These are phyloP conservation scores for Geranium brycei DNA, from an alignment of 345 rosid genomes.

Conservation along the genomic window DNA sequence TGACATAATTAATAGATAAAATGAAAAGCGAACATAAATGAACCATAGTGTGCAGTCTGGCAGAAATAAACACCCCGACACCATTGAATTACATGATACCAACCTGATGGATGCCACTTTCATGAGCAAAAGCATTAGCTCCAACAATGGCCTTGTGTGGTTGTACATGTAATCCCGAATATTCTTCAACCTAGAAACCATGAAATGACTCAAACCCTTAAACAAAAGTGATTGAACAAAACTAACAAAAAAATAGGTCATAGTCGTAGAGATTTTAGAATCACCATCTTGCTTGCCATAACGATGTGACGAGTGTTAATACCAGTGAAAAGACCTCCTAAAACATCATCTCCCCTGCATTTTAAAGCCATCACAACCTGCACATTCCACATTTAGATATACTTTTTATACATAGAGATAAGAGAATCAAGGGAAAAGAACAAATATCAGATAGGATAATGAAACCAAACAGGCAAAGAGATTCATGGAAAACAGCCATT, in stretches of 20 bases:
- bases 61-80: neutral
- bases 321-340: constrained; percentile 76
- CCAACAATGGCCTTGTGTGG: constrained; percentile 98
- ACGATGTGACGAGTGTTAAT: constrained; percentile 62
- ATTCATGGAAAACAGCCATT: neutral
- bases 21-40: too few species aligned
- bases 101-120: constrained; percentile 96
- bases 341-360: constrained; percentile 65
- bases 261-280: neutral
- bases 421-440: neutral
- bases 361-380: constrained; percentile 89
- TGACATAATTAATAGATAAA: too few species aligned
- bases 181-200: constrained; percentile 66
- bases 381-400: neutral
- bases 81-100: neutral
- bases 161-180: constrained; percentile 70
- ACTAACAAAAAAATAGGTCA: neutral
- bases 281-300: constrained; percentile 95
- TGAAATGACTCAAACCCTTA: neutral
- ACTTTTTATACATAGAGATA: too few species aligned
- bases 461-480: neutral
- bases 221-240: neutral
- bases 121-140: constrained; percentile 95
- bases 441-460: neutral
- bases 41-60: too few species aligned